phyloP scores from a whole-genome alignment of 495 filamentous ascomycete genomes.

The Bryoglossum gracile region DNA sequence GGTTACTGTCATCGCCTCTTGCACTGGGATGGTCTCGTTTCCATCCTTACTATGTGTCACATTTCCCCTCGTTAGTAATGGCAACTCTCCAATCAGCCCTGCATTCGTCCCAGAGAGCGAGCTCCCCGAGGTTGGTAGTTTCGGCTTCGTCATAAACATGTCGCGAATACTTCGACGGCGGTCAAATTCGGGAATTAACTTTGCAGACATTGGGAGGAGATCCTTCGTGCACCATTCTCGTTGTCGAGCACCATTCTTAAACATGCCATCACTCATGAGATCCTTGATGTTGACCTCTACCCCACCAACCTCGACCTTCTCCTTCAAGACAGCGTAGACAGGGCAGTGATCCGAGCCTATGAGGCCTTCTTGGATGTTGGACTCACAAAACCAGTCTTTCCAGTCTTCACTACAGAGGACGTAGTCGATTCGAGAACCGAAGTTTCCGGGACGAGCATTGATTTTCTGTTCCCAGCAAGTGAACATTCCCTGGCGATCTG shows the following conservation, averaged over 20 bases:
- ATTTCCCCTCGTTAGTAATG: not conserved
- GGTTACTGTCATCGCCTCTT: not conserved
- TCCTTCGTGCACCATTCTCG: conserved; percentile 60
- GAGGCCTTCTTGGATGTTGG: conserved; percentile 93
- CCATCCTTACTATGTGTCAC: not conserved
- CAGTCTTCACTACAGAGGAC: conserved; percentile 76
- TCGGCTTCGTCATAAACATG: conserved; percentile 62
- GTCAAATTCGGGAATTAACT: conserved; percentile 81
- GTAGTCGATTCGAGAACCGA: conserved; percentile 87
- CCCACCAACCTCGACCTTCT: conserved; percentile 47
- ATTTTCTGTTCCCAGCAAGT: conserved; percentile 89
- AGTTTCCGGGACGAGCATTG: conserved; percentile 85
- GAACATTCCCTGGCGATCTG: conserved; percentile 78
- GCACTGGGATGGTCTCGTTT: not conserved
- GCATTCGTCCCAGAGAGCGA: too few species aligned
- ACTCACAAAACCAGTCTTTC: conserved; percentile 73
- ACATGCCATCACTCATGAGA: conserved; percentile 72
- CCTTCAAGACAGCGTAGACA: conserved; percentile 72
- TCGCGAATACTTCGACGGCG: conserved; percentile 80
- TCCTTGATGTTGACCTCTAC: conserved; percentile 53
- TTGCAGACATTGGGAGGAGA: conserved; percentile 67
- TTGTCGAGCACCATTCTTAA: conserved; percentile 59
- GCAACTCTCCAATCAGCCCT: not conserved
- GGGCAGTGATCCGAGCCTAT: conserved; percentile 97
- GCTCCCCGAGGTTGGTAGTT: too few species aligned